phyloP scores from a whole-genome alignment of 2,329 filamentous ascomycete species.

The Fusarium transvaalense region DNA sequence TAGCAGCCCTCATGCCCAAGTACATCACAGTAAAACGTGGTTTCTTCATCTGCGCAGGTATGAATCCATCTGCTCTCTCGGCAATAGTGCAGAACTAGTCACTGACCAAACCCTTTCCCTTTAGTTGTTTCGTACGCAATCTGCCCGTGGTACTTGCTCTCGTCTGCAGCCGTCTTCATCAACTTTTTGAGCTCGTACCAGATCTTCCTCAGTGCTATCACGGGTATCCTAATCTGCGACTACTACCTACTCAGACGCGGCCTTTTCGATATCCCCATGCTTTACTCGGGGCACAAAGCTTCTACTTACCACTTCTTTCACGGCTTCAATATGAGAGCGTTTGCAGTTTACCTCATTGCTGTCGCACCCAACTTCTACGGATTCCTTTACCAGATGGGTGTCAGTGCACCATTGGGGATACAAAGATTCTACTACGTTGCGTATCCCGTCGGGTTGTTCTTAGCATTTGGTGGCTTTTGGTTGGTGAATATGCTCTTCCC shows the following conservation, averaged over 20 bases:
- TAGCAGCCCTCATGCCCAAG: conserved; percentile 22
- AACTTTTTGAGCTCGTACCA: conserved; percentile 25
- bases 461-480: conserved; percentile 18
- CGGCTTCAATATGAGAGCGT: background rate
- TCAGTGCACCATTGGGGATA: background rate
- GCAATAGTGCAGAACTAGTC: fast-evolving
- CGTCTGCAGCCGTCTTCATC: conserved; percentile 17
- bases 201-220: conserved; percentile 20
- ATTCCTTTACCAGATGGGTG: conserved; percentile 18
- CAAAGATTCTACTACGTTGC: conserved; percentile 15
- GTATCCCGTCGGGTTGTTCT: background rate
- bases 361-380: conserved; percentile 22
- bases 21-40: conserved; percentile 21
- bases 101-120: fast-evolving
- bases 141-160: conserved; percentile 11
- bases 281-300: conserved; percentile 1
- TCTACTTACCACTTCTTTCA: conserved; percentile 13
- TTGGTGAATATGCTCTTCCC: background rate
- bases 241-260: conserved; percentile 13
- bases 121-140: conserved; percentile 12
- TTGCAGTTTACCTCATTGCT: conserved; percentile 7
- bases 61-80: fast-evolving
- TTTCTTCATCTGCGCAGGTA: conserved; percentile 22
- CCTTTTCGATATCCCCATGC: conserved; percentile 8
- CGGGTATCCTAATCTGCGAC: conserved; percentile 17